phyloP scores from a whole-genome alignment of 129 eudicot species.

The Flaveria sonorensis region DNA sequence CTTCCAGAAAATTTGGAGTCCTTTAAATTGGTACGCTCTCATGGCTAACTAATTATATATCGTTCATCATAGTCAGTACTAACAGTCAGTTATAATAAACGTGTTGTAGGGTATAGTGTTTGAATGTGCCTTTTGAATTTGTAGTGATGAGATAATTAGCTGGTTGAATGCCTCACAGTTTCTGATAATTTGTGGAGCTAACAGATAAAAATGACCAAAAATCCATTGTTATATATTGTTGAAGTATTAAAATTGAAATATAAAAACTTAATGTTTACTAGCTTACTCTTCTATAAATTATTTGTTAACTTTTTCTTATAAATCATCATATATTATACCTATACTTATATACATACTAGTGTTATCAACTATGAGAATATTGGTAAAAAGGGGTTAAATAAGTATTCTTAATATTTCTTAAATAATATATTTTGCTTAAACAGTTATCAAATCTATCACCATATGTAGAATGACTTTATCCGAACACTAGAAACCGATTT shows the following conservation, averaged over 20 bases:
- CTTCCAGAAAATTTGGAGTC: constrained; percentile 72
- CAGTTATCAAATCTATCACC: not conserved
- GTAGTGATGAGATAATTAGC: constrained; percentile 2
- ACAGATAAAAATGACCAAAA: not conserved
- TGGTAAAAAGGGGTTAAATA: not conserved
- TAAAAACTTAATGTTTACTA: not conserved
- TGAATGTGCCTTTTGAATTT: not conserved
- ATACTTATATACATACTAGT: not conserved
- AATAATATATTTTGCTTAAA: not conserved
- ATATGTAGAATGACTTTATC: not conserved
- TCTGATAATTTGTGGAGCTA: not conserved
- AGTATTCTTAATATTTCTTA: not conserved
- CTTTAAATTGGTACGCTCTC: constrained; percentile 64
- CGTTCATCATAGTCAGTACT: not conserved
- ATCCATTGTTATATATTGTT: not conserved
- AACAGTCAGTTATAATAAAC: not conserved
- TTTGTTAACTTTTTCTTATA: not conserved
- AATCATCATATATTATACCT: not conserved
- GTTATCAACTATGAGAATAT: not conserved
- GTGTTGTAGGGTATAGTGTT: constrained; percentile 4
- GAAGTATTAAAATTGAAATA: not conserved
- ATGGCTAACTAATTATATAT: constrained; percentile 20
- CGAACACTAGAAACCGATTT: not conserved
- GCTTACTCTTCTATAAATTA: not conserved
- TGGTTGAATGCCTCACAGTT: constrained; percentile 6